Evolutionary conservation across 1,284 basidiomycete genomes (phyloP).

Genomic region (Phellinidium pouzarii): DNA sequence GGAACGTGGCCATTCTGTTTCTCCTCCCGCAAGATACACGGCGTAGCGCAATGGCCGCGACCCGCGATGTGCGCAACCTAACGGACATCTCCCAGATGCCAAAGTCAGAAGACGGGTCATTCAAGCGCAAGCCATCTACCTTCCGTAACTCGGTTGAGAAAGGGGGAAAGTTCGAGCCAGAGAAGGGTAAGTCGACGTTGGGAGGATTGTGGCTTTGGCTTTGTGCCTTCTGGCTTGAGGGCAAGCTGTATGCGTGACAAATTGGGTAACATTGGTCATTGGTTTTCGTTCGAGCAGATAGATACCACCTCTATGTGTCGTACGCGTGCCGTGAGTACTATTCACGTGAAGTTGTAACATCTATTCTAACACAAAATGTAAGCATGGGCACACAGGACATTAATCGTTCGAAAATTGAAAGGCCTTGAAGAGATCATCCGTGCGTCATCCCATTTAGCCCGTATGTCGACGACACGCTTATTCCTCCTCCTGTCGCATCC

Average conservation of each 20-base stretch:
- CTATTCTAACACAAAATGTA: too few relatives aligned
- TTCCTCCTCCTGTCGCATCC: background rate
- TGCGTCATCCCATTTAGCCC: slow-evolving; percentile 31
- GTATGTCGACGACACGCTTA: background rate
- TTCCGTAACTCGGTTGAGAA: slow-evolving; percentile 75
- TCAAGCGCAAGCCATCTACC: slow-evolving; percentile 66
- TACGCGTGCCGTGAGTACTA: slow-evolving; percentile 65
- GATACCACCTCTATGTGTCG: slow-evolving; percentile 87
- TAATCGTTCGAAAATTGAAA: slow-evolving; percentile 88
- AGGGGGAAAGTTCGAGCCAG: slow-evolving; percentile 74
- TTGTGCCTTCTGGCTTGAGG: background rate
- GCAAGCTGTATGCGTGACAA: background rate
- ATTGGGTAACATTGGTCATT: background rate
- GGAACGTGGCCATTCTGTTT: slow-evolving; percentile 8
- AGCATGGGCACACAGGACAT: slow-evolving; percentile 91
- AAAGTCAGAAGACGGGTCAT: slow-evolving; percentile 66
- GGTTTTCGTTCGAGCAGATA: slow-evolving; percentile 37
- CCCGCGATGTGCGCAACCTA: slow-evolving; percentile 31
- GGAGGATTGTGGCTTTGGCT: too few relatives aligned
- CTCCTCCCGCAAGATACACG: slow-evolving; percentile 3
- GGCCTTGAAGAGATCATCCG: slow-evolving; percentile 83
- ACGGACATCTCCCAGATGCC: slow-evolving; percentile 65
- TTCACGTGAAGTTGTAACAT: too few relatives aligned
- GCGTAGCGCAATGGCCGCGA: background rate
- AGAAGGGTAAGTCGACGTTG: slow-evolving; percentile 51